Evolutionary conservation across 768 basidiomycete genomes (phyloP), one percentile per base, ranked within the genome.

Genomic region (Gloeophyllum trabeum): DNA sequence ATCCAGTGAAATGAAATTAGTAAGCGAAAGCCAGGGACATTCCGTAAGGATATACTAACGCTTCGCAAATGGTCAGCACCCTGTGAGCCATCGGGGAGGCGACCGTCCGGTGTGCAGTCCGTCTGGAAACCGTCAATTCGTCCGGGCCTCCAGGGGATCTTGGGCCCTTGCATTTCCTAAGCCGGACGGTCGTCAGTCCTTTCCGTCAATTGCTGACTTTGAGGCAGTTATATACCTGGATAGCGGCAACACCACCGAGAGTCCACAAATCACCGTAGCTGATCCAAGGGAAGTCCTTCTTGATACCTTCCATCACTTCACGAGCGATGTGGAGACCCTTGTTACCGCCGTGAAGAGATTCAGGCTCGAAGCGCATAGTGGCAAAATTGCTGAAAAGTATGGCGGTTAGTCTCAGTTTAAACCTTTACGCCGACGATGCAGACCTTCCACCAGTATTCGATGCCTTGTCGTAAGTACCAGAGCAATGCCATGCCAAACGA

Each of bases 191-290:
- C n/a, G n/a, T n/a, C n/a, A n/a, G n/a, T 13, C 7, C 23, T 4
- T 14, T n/a, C n/a, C n/a, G n/a, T n/a, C n/a, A n/a, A n/a, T n/a
- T n/a, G n/a, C n/a, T n/a, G n/a, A n/a, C 22, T 18, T 18, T 4
- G 32, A 5, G 12, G 2, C n/a, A 5, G 18, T 13, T 19, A 44
- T 58, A 16, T 42, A 73, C 71, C 69, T 87, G 85, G 40, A 97
- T 65, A 42, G 93, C 92, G 49, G 75, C 76, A 44, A 97, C 93
- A 56, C 94, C 94, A 42, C 68, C 94, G 28, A 99, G 81, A 20
- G 94, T 99, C 92, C 93, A 96, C 43, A 96, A 69, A 59, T 97
- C 93, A 48, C 92, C 93, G 59, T 96, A 98, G 44, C 76, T 84
- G 50, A 98, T 96, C 90, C 92, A 93, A 0, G 79, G 73, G 68